Base-by-base conservation (phyloP, 2,329 filamentous ascomycete species). In the Diaporthe sp. region DNA sequence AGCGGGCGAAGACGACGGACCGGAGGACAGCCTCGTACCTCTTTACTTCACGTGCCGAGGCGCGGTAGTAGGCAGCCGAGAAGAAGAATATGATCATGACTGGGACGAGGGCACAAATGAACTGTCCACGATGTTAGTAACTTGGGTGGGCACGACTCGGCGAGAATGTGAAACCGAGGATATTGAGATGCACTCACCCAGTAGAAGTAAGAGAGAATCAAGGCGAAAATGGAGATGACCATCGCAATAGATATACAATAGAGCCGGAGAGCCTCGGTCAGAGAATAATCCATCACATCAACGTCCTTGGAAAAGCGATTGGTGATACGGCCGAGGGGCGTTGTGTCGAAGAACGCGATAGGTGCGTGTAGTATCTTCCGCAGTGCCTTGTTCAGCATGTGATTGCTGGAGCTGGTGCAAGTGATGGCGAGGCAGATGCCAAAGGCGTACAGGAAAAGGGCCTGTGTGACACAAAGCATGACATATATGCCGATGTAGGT, bases 271-370 rank as follows among this genome's bases (percentile, higher is more conserved):
- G 90, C 87, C 76, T 93, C 91, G 0, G 89, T 89, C 19, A 93
- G 84, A 25, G 88, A 89, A 79, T 92, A 92, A 81, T 93, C 92
- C 91, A 93, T 92, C n/a, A 90, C 90, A 78, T 93, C 90, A 55
- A 93, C 89, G 78, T 94, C 92, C 80, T 92, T 92, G 22, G 91
- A 92, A 80, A 93, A 93, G 35, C 92, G 90, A 77, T 93, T 93
- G 30, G 90, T 92, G 78, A 93, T 93, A 7, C 92, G 88, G 25
- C 92, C 92, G 2, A 93, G 86, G 0, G 92, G 92, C 2, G 92
- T 94, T 0, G 92, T 93, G 76, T 94, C 92, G 82, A 94, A 93
- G 82, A 93, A 75, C 38, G 74, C 72, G 40, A 75, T 73, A 10
- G 74, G 74, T 8, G 74, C 74, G 25, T 69, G 74, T 52, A 75